These are phyloP conservation scores for Kandelia obovata DNA, from an alignment of 345 rosid species.

Conservation along the genomic window DNA sequence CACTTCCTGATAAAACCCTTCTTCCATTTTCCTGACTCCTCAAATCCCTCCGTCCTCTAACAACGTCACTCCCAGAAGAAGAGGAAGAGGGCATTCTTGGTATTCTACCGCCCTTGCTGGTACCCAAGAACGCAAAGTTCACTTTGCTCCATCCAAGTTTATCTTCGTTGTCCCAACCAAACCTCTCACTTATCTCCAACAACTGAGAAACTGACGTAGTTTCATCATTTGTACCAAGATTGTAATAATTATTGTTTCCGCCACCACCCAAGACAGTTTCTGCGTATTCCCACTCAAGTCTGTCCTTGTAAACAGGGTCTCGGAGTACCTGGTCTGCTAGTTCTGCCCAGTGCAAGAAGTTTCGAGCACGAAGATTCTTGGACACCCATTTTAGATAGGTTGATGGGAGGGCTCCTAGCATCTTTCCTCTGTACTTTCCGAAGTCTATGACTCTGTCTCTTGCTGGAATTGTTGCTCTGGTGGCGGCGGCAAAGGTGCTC, in stretches of 20 bases:
- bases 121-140: conserved; percentile 67
- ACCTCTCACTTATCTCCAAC: conserved; percentile 70
- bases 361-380: conserved; percentile 58
- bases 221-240: not conserved
- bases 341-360: conserved; percentile 62
- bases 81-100: conserved; percentile 40
- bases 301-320: conserved; percentile 64
- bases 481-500: not conserved
- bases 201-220: conserved; percentile 41
- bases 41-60: not conserved
- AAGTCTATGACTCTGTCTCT: conserved; percentile 65
- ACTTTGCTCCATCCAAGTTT: conserved; percentile 63
- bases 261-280: conserved; percentile 49
- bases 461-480: conserved; percentile 31
- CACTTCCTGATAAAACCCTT: conserved; percentile 5
- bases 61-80: not conserved
- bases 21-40: not conserved
- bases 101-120: conserved; percentile 67
- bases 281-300: conserved; percentile 78
- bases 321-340: conserved; percentile 68
- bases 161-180: conserved; percentile 82
- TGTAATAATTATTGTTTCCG: not conserved
- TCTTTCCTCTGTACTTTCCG: conserved; percentile 74
- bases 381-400: conserved; percentile 75
- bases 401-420: conserved; percentile 80